Evolutionary conservation across 169 alveolate species (phyloP), one percentile per base, ranked within the genome.

Genomic region (Eimeria acervulina): DNA sequence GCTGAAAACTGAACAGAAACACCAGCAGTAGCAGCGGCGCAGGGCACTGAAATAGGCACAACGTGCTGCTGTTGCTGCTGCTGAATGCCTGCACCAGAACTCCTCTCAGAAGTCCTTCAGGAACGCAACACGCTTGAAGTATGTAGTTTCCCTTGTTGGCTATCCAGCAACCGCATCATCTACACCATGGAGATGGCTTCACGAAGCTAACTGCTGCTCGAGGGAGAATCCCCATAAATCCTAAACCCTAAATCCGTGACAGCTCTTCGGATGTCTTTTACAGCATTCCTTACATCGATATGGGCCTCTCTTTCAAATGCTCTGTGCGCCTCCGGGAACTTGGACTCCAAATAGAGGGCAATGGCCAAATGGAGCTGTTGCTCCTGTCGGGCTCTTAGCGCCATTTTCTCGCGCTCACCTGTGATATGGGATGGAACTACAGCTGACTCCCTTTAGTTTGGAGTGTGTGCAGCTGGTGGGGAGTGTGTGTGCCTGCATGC

Each of bases 331-430:
- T 90, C 95, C 31, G 95, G 95, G 66, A 90, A 90, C 40, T 76
- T 74, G 38, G 85, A 26, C 80, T 90, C 89, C 26, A 90, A 68
- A 31, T 90, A 90, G 90, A 90, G 95, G 59, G 87, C 89, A 74
- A 90, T 40, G 36, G 95, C 95, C 47, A 70, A 89, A 44, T 90
- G 95, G 74, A 90, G 95, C 89, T 90, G 95, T 63, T 90, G 89
- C 95, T 90, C 95, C 89, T 90, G 95, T 59, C 95, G 76, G 28
- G 85, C 78, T 36, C 95, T 74, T 66, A 90, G 89, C 1, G 95
- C 61, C 95, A 90, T 90, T 38, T 84, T 84, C 55, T 70, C 66
- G 17, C 5, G 31, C 19, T 42, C 72, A 19, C 23, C 78, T 40
- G 59, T 15, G 28, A 23, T 33, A 63, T 36, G 81, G 31, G 23